Percentiles rank a stretch among this genome's conserved stretches.
These are phyloP conservation scores for Suillus subalutaceus DNA, from an alignment of 768 basidiomycete species.

Conservation along the genomic window DNA sequence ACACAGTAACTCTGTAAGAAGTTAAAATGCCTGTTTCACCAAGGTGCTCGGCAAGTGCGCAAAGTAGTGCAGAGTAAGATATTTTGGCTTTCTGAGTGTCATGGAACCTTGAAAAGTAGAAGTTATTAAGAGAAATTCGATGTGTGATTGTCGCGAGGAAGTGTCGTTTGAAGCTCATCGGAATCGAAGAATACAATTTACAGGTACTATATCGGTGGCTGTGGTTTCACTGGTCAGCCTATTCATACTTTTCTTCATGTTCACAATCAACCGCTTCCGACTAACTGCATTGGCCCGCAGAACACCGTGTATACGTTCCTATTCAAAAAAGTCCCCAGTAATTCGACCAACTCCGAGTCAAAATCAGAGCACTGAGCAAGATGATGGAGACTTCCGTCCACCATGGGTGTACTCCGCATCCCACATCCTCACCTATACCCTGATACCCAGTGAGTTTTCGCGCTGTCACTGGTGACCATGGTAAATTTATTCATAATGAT, in stretches of 20 bases:
- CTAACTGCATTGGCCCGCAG: constrained; percentile 7
- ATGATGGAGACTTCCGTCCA: constrained; percentile 53
- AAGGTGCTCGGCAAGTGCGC: background rate
- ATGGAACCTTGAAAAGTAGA: background rate
- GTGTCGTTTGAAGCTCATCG: background rate
- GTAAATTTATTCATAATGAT: constrained; percentile 4
- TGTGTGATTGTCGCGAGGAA: background rate
- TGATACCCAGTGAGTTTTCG: constrained; percentile 54
- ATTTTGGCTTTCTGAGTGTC: background rate
- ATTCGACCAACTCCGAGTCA: background rate
- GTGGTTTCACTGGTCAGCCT: background rate
- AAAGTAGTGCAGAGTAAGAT: background rate
- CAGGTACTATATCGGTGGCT: background rate
- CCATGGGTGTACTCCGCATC: constrained; percentile 61
- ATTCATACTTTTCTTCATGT: constrained; percentile 1
- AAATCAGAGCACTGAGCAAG: constrained; percentile 6
- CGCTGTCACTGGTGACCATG: background rate
- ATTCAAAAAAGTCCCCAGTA: background rate
- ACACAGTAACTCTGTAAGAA: background rate
- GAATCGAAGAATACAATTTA: too few relatives aligned
- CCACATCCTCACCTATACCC: constrained; percentile 51
- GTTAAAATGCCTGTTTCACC: background rate
- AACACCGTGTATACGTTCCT: background rate
- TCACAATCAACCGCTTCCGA: constrained; percentile 3
- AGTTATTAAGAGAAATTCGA: background rate